Evolutionary conservation across 2,329 filamentous ascomycete species (phyloP).

Genomic region (Cadophora gregata): DNA sequence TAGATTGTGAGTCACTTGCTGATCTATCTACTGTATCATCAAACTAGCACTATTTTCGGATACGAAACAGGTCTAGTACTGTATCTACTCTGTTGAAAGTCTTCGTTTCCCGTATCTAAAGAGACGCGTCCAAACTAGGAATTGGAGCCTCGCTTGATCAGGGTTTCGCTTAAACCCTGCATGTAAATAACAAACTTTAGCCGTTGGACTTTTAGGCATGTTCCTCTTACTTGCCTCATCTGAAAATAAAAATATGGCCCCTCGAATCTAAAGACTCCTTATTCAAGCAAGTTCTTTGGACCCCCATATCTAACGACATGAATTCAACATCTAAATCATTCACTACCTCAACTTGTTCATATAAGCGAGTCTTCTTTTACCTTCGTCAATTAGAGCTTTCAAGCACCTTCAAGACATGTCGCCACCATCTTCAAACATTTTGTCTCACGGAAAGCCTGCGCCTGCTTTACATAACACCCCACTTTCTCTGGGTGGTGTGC

Average conservation of each 20-base stretch:
- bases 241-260: not conserved
- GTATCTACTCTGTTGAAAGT: not conserved
- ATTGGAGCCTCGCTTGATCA: not conserved
- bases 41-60: not conserved
- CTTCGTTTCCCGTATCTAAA: not conserved
- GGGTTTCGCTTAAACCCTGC: not conserved
- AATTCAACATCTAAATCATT: not conserved
- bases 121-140: not conserved
- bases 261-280: not conserved
- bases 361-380: not conserved
- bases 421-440: not conserved
- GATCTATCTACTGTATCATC: not conserved
- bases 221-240: not conserved
- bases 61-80: not conserved
- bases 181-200: not conserved
- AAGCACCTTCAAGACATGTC: conserved; percentile 3
- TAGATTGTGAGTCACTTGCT: conserved; percentile 8
- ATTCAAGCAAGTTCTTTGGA: conserved; percentile 2
- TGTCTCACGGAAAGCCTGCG: not conserved
- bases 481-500: not conserved
- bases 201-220: not conserved
- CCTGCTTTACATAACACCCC: not conserved
- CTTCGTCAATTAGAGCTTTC: not conserved
- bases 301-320: not conserved
- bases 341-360: not conserved